Base-by-base conservation (phyloP, 495 filamentous ascomycete genomes). In the Talaromyces ruber region DNA sequence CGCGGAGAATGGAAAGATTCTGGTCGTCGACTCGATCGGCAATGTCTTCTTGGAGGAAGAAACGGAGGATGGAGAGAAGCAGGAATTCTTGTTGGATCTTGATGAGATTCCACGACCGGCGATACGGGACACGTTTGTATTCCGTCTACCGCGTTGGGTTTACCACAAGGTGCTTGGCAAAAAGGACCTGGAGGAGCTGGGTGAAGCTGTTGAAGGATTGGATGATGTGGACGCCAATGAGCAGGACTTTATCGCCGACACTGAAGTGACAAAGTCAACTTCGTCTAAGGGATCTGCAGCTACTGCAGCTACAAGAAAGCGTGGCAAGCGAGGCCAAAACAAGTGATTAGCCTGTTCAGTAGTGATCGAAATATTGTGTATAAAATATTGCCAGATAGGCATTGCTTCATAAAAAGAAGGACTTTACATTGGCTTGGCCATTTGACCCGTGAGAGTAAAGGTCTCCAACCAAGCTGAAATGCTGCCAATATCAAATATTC, bases 11-110 rank as follows among this genome's bases (percentile, higher is more conserved):
- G 94, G 94, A 47, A 98, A 98, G 76, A 81, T 94, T 0, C 72
- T 98, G 43, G 88, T 98, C 63, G 94, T 98, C 6, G 94, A 98
- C 74, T 89, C 89, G 0, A 76, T 86, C 18, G 94, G 94, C 6
- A 91, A 95, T 69, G 94, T 98, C 25, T 98, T 88, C 72, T 78
- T 98, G 14, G 91, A 97, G 68, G 90, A 96, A 64, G 86, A 89
- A 66, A 88, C 88, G 29, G 92, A 93, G 67, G 89, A 97, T 6
- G 95, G 94, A 37, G 83, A 90, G 26, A 82, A 80, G 12, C 82
- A 87, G 57, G 92, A 98, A 70, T 95, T 85, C 69, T 72, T 96
- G 66, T 84, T 98, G 57, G 93, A 98, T 68, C 77, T 84, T 65
- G 80, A 86, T 59, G 86, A 91, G 63, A 82, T 91, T 39, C 74